These are phyloP conservation scores for Pluteus cervinus DNA, from an alignment of 768 basidiomycete species.

Conservation along the genomic window DNA sequence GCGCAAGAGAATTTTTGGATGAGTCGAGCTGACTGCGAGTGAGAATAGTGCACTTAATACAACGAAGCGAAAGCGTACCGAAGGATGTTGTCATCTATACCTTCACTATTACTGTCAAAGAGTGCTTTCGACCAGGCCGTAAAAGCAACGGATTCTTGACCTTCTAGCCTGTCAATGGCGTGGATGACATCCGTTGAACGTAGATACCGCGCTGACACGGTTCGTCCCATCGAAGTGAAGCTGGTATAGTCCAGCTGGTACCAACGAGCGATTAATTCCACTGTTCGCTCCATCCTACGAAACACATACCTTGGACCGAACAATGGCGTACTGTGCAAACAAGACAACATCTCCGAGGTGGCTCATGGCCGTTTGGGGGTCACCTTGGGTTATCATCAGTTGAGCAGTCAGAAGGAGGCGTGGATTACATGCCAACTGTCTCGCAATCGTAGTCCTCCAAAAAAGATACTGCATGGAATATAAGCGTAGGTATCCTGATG, in stretches of 20 bases:
- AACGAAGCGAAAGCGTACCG: conserved; percentile 29
- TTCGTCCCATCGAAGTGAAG: conserved; percentile 40
- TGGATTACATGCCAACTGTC: conserved; percentile 55
- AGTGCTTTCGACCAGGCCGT: conserved; percentile 69
- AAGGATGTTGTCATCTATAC: conserved; percentile 76
- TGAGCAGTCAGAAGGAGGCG: neutral
- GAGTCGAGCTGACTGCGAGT: conserved; percentile 47
- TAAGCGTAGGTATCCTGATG: conserved; percentile 54
- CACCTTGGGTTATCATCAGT: conserved; percentile 38
- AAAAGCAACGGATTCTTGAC: conserved; percentile 39
- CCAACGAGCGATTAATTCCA: conserved; percentile 4
- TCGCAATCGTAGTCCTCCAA: conserved; percentile 76
- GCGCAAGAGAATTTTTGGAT: conserved; percentile 59
- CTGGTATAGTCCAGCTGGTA: conserved; percentile 43
- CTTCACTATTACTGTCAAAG: conserved; percentile 72
- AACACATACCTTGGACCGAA: conserved; percentile 54
- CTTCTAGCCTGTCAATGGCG: conserved; percentile 31
- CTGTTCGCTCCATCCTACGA: neutral
- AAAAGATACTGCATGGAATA: conserved; percentile 55
- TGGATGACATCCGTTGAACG: conserved; percentile 40
- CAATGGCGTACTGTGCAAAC: conserved; percentile 60
- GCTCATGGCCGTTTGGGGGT: conserved; percentile 77
- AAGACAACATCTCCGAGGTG: conserved; percentile 77
- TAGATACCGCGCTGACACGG: conserved; percentile 45
- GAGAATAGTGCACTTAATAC: conserved; percentile 2